These are phyloP conservation scores for Exutisphaerella laricina DNA, from an alignment of 2,329 filamentous ascomycete genomes.

Conservation along the genomic window DNA sequence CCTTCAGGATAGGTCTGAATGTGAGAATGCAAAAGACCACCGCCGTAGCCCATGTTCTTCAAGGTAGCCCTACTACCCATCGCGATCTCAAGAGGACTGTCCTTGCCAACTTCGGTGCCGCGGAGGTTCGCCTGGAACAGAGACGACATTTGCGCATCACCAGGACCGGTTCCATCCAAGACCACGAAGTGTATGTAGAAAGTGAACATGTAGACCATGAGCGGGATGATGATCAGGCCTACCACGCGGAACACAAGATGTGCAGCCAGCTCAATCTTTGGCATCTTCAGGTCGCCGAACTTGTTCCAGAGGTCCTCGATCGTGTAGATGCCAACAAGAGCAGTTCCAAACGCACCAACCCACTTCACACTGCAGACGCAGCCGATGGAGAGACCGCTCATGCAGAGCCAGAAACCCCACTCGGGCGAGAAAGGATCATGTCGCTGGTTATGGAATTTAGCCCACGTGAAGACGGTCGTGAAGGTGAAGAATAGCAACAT, in stretches of 20 bases:
- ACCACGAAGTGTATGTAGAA: slow-evolving; percentile 95
- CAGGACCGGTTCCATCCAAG: slow-evolving; percentile 86
- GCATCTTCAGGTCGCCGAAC: slow-evolving; percentile 91
- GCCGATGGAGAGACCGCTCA: slow-evolving; percentile 92
- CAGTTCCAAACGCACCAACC: slow-evolving; percentile 92
- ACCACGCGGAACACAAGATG: slow-evolving; percentile 76
- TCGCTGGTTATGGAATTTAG: slow-evolving; percentile 87
- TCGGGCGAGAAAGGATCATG: slow-evolving; percentile 79
- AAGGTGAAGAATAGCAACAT: slow-evolving; percentile 99
- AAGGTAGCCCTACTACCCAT: slow-evolving; percentile 83
- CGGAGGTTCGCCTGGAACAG: slow-evolving; percentile 95
- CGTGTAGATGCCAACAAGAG: slow-evolving; percentile 91
- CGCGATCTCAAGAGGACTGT: slow-evolving; percentile 89
- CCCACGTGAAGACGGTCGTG: slow-evolving; percentile 93
- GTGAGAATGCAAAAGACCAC: slow-evolving; percentile 92
- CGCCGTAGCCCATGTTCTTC: slow-evolving; percentile 99
- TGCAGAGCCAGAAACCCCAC: slow-evolving; percentile 91
- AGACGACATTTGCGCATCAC: slow-evolving; percentile 99
- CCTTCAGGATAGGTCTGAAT: slow-evolving; percentile 94
- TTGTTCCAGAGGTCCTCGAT: slow-evolving; percentile 97
- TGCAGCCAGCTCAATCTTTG: slow-evolving; percentile 65
- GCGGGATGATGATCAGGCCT: slow-evolving; percentile 80
- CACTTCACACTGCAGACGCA: slow-evolving; percentile 99
- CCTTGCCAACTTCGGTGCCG: slow-evolving; percentile 88
- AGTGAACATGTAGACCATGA: slow-evolving; percentile 89